These are phyloP conservation scores for Coniochaeta ligniaria DNA, from an alignment of 2,329 filamentous ascomycete genomes.

Conservation along the genomic window DNA sequence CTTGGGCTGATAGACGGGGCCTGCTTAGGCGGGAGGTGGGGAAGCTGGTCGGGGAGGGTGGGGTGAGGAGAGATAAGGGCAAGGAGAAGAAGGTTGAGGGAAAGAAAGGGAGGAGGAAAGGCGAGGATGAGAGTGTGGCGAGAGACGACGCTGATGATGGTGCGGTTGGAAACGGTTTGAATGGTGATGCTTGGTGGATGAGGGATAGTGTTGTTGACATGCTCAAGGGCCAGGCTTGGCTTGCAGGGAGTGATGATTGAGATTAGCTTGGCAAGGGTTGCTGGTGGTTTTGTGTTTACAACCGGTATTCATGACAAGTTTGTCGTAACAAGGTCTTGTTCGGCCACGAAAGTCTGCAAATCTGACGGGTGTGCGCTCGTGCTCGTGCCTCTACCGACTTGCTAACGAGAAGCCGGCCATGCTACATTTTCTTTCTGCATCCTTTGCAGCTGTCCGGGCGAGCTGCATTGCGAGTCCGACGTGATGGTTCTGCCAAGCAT, in stretches of 20 bases:
- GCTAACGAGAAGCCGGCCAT: too few relatives aligned
- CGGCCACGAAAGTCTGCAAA: too few relatives aligned
- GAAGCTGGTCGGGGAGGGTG: neutral
- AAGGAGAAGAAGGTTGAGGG: constrained; percentile 14
- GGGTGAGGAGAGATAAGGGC: constrained; percentile 12
- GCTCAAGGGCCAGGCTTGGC: constrained; percentile 48
- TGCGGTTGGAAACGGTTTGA: constrained; percentile 10
- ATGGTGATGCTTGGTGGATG: constrained; percentile 40
- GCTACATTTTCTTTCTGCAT: too few relatives aligned
- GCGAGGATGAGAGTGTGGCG: constrained; percentile 3
- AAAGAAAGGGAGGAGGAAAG: constrained; percentile 10
- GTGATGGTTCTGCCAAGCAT: too few relatives aligned
- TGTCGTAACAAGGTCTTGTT: too few relatives aligned
- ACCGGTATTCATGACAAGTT: too few relatives aligned
- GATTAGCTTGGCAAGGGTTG: neutral
- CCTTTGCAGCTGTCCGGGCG: too few relatives aligned
- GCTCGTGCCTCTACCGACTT: too few relatives aligned
- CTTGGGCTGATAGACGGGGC: constrained; percentile 44
- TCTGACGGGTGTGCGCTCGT: too few relatives aligned
- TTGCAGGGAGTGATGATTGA: constrained; percentile 31
- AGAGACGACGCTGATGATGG: constrained; percentile 17
- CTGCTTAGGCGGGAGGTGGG: constrained; percentile 16
- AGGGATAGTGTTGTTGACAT: constrained; percentile 46
- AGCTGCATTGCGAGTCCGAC: too few relatives aligned
- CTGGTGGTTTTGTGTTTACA: neutral